Evolutionary conservation across 352 stramenopile genomes (phyloP), one percentile per base, ranked within the genome.

Genomic region (Saprolegnia parasitica): DNA sequence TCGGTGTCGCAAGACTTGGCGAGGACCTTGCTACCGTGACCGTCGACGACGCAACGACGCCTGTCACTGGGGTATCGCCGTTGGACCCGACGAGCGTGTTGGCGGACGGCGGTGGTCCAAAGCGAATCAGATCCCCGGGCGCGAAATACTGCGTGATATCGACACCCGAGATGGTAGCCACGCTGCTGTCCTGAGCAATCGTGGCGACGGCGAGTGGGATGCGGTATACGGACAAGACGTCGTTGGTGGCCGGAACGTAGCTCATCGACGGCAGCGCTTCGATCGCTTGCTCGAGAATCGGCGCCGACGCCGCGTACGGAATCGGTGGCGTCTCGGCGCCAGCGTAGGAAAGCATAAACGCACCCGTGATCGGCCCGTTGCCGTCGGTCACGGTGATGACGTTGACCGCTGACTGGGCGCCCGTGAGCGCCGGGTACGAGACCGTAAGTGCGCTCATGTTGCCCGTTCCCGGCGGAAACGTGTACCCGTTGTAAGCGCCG

Each of bases 251-350:
- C 21, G 89, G 78, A 13, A 94, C 84, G n/a, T 90, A 77, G 4
- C 86, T 84, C 58, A 90, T 89, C 20, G 90, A 70, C 56, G 82
- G 75, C 81, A 94, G 91, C 0, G 80, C 78, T 67, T 94, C 83
- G 24, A 92, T 90, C 4, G 79, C 83, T 45, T 89, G 79, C 49
- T 90, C 88, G 10, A 92, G 71, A 0, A 81, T 78, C 52, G 87
- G 75, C 1, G 80, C 76, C 8, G 84, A 80, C 5, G 84, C 78
- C 1, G 79, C 80, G 55, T 92, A 94, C 24, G 71, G 66, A 26
- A 94, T 64, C 3, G 72, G 15, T 11, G 86, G 81, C 1, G 84
- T 91, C 15, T 80, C 56, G 5, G 74, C 75, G 0, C 67, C 66
- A 0, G 63, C 58, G 10, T 78, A 82, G 50, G 77, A 85, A 0